Conservation (phyloP, 2,329 filamentous ascomycete species). For the Colletotrichum chrysophilum region DNA sequence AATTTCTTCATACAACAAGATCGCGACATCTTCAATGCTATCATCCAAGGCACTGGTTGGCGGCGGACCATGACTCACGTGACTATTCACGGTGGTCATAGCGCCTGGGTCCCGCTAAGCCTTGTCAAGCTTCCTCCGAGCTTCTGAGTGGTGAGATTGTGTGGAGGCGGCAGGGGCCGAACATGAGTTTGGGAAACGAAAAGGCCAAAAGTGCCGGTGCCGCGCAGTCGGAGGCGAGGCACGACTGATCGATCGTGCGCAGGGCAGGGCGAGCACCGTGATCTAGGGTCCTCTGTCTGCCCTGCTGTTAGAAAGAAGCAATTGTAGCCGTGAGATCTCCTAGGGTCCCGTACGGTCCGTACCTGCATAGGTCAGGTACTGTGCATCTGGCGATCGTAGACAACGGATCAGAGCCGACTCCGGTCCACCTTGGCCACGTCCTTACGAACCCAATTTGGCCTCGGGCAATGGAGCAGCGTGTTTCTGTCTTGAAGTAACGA, state of each 20-base stretch:
- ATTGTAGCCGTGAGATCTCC: neutral
- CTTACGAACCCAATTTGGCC: neutral
- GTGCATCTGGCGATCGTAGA: neutral
- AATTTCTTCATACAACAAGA: neutral
- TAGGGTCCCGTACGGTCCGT: neutral
- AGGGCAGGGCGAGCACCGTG: conserved; percentile 3
- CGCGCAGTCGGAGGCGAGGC: neutral
- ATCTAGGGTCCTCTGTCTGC: neutral
- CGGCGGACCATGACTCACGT: conserved; percentile 21
- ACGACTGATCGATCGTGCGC: neutral
- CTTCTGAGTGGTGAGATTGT: conserved; percentile 6
- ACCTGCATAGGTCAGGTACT: neutral
- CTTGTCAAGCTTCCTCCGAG: conserved; percentile 23
- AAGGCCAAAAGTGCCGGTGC: conserved; percentile 6
- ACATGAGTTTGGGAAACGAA: neutral
- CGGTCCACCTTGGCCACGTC: neutral
- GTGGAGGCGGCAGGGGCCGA: conserved; percentile 18
- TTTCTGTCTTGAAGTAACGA: neutral
- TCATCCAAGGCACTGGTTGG: neutral
- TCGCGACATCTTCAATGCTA: neutral
- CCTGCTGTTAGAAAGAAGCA: neutral
- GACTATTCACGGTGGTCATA: conserved; percentile 31
- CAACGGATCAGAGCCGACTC: neutral
- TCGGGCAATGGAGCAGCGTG: too few species aligned
- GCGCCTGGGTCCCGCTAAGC: conserved; percentile 29